These are phyloP conservation scores for Ascochyta lentis DNA, from an alignment of 2,329 filamentous ascomycete species.

Conservation along the genomic window DNA sequence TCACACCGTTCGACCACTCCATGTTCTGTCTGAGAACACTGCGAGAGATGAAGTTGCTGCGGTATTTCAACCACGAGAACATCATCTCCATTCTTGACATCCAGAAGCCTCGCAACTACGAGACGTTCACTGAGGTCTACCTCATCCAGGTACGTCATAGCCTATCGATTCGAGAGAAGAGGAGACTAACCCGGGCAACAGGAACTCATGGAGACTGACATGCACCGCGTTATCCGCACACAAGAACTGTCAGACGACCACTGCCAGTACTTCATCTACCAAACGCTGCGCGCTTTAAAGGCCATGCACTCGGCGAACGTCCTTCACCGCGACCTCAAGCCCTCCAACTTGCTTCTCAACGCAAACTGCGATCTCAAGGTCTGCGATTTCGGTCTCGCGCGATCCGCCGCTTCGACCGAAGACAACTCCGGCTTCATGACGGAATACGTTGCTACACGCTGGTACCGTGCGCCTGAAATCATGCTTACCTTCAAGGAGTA, in stretches of 20 bases:
- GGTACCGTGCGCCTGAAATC: conserved; percentile 98
- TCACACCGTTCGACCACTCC: conserved; percentile 97
- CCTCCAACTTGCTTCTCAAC: conserved; percentile 94
- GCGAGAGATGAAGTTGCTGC: conserved; percentile 97
- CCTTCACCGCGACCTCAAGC: conserved; percentile 95
- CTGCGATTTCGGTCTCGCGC: conserved; percentile 95
- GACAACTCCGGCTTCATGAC: conserved; percentile 99
- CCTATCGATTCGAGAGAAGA: neutral
- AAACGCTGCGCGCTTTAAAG: conserved; percentile 95
- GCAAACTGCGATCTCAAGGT: conserved; percentile 99
- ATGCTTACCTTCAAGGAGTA: conserved; percentile 99
- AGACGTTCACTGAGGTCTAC: conserved; percentile 96
- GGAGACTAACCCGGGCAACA: conserved; percentile 48
- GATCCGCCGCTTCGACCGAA: conserved; percentile 94
- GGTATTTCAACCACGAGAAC: conserved; percentile 99
- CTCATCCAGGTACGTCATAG: conserved; percentile 78
- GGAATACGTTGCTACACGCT: conserved; percentile 98
- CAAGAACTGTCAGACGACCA: conserved; percentile 99
- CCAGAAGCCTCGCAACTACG: conserved; percentile 95
- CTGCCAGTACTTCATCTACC: conserved; percentile 99
- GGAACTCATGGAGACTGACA: conserved; percentile 99
- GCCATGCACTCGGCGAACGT: conserved; percentile 99
- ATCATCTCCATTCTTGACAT: conserved; percentile 99
- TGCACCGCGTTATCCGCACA: conserved; percentile 98
- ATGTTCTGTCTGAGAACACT: conserved; percentile 98